Conservation (phyloP, 2,329 filamentous ascomycete genomes). For the Trichoderma cornu-damae region DNA sequence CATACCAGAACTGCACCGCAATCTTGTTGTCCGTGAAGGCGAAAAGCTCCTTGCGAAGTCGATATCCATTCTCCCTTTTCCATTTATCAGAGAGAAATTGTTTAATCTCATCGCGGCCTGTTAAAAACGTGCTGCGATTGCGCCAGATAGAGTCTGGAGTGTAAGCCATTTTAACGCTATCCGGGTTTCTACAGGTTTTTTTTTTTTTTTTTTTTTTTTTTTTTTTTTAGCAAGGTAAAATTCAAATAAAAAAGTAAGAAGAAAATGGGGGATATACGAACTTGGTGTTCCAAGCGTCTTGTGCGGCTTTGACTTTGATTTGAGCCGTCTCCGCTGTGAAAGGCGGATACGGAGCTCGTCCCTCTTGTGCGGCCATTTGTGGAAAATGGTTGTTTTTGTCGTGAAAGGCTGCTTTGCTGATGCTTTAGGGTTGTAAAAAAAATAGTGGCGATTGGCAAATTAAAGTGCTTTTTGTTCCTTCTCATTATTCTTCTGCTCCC, state of each 20-base stretch:
- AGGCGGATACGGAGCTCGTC: conserved; percentile 54
- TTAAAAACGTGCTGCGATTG: conserved; percentile 66
- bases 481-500: neutral
- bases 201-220: too few species aligned
- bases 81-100: conserved; percentile 69
- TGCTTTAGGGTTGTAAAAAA: neutral
- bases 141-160: conserved; percentile 75
- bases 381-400: neutral
- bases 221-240: neutral
- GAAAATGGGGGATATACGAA: conserved; percentile 31
- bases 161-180: conserved; percentile 64
- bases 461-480: too few species aligned
- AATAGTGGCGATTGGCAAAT: neutral
- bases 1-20: conserved; percentile 88
- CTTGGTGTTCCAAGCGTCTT: conserved; percentile 78
- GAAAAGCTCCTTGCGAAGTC: conserved; percentile 78
- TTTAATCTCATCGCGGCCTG: conserved; percentile 62
- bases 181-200: conserved; percentile 55
- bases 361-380: conserved; percentile 19
- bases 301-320: conserved; percentile 76
- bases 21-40: conserved; percentile 69
- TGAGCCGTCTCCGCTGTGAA: conserved; percentile 68
- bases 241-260: too few species aligned
- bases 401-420: neutral
- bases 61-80: conserved; percentile 65